These are phyloP conservation scores for Chrysanthemum seticuspe DNA, from an alignment of 129 eudicot species.

Conservation along the genomic window DNA sequence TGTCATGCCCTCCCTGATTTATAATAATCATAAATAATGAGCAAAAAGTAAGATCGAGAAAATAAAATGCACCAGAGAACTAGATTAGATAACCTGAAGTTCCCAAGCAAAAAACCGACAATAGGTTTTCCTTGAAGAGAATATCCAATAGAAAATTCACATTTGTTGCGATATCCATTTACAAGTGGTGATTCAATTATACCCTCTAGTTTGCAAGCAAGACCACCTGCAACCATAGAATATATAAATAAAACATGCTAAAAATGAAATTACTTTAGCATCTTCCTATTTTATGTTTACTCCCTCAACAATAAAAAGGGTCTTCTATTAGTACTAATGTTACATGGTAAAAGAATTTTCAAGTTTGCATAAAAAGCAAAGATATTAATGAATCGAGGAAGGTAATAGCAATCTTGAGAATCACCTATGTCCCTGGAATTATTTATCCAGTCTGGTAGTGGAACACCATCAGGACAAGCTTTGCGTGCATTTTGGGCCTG, in stretches of 20 bases:
- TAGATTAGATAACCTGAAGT: conserved; percentile 61
- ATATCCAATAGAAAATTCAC: conserved; percentile 91
- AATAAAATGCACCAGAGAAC: neutral
- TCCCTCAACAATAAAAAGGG: no score
- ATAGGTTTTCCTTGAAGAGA: conserved; percentile 72
- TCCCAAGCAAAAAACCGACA: conserved; percentile 88
- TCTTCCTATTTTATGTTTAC: conserved; percentile 5
- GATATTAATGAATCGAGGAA: conserved; percentile 3
- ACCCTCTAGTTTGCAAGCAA: conserved; percentile 93
- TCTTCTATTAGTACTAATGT: no score
- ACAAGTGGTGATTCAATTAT: conserved; percentile 84
- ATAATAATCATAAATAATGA: conserved; percentile 1
- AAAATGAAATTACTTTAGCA: neutral
- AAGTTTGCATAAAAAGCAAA: neutral
- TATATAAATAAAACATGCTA: neutral
- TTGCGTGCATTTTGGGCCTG: conserved; percentile 94
- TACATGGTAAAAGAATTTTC: no score
- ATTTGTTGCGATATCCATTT: conserved; percentile 90
- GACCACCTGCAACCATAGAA: conserved; percentile 61
- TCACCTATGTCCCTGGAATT: conserved; percentile 89
- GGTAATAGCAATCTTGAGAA: neutral
- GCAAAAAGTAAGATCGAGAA: neutral
- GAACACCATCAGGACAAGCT: conserved; percentile 77
- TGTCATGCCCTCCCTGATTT: conserved; percentile 87
- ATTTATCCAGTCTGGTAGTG: conserved; percentile 79